Evolutionary conservation across 768 basidiomycete genomes (phyloP).

Genomic region (Rubroboletus pulcherrimus): DNA sequence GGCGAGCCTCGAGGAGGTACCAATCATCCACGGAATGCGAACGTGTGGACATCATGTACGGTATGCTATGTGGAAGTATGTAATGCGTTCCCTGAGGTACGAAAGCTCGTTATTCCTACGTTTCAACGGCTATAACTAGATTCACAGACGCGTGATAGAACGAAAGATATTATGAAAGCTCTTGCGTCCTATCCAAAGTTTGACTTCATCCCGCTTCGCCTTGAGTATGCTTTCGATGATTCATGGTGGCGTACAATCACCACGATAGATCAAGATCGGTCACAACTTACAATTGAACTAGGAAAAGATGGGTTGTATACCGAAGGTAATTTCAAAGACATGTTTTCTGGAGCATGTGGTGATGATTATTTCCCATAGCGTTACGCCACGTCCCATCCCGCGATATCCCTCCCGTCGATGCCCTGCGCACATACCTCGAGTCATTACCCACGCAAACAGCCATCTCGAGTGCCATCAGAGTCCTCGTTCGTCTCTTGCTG

Average conservation of each 20-base stretch:
- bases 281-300: slow-evolving; percentile 44
- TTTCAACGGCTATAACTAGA: slow-evolving; percentile 6
- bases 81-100: slow-evolving; percentile 56
- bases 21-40: slow-evolving; percentile 60
- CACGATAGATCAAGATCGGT: slow-evolving; percentile 22
- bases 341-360: neutral
- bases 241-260: slow-evolving; percentile 60
- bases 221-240: slow-evolving; percentile 73
- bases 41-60: slow-evolving; percentile 57
- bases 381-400: slow-evolving; percentile 17
- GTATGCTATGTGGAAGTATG: slow-evolving; percentile 73
- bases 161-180: slow-evolving; percentile 45
- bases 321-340: slow-evolving; percentile 20
- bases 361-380: slow-evolving; percentile 13
- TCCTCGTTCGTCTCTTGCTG: slow-evolving; percentile 63
- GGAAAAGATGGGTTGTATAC: slow-evolving; percentile 47
- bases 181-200: slow-evolving; percentile 48
- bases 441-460: slow-evolving; percentile 77
- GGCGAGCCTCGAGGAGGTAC: slow-evolving; percentile 48
- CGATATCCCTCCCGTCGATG: slow-evolving; percentile 24
- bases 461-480: slow-evolving; percentile 52
- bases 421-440: slow-evolving; percentile 49
- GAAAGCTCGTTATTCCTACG: slow-evolving; percentile 22
- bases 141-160: slow-evolving; percentile 51
- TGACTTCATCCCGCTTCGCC: slow-evolving; percentile 57